Evolutionary conservation across 2,329 filamentous ascomycete species (phyloP), one percentile per base, ranked within the genome.

Genomic region (Lasiodiplodia sp.): DNA sequence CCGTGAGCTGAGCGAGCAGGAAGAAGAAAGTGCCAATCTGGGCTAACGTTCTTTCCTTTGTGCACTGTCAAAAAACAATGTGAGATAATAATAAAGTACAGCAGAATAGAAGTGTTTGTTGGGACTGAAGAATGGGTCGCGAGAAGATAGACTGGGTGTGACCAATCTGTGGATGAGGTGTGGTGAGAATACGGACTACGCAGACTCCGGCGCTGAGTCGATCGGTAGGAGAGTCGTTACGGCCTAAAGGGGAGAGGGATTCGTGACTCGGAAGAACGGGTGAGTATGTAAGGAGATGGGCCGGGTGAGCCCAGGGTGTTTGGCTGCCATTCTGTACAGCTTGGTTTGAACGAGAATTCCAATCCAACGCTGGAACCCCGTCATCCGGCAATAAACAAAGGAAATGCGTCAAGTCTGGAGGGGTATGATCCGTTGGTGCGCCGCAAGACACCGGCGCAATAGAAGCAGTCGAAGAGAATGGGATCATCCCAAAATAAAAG

Each of bases 401-500:
- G 56, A 62, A 68, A 68, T 68, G 56, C 56, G 25, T 68, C 66
- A 56, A 40, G 56, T 37, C 55, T 40, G 56, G 66, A 38, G 28
- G 66, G 66, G 66, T 68, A 68, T 68, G 66, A 62, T 62, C 66
- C 56, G 66, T 11, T 53, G 56, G 21, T 52, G 66, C 56, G 56
- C 66, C 66, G 31, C 6, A 53, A 58, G 52, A 58, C 55, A 40
- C 66, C 55, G 23, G 34, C 47, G 56, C 66, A 77, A 34, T 47
- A 51, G 12, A 55, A 66, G 16, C 37, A 68, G 44, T 60, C 49
- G 66, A 68, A 68, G 25, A 38, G n/a, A 67, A 34, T 34, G 31
- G 72, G 70, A 67, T 62, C 66, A 68, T 68, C 66, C 66, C 66
- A 37, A 21, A 68, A 40, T 62, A 68, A 60, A 34, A 63, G 65